Evolutionary conservation across 768 basidiomycete genomes (phyloP).

Genomic region (Collybia sordida): DNA sequence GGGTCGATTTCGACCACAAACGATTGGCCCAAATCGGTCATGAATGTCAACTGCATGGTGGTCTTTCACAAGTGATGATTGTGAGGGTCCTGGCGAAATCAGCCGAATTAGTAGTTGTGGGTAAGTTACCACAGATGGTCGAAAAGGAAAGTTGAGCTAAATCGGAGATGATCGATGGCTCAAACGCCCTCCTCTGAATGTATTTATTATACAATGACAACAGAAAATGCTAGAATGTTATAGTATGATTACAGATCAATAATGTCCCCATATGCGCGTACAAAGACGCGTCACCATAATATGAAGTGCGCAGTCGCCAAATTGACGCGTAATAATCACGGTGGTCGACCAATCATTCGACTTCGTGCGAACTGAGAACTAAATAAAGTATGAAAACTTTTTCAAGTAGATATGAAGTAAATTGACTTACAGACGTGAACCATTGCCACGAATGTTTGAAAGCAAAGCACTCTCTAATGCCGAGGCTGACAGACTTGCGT

Average conservation of each 20-base stretch:
- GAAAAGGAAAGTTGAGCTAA: too few species aligned
- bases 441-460: constrained; percentile 68
- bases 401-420: neutral
- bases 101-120: too few species aligned
- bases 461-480: constrained; percentile 78
- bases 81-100: too few species aligned
- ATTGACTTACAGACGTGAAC: constrained; percentile 67
- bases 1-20: constrained; percentile 84
- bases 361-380: constrained; percentile 40
- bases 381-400: neutral
- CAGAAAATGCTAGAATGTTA: constrained; percentile 17
- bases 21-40: constrained; percentile 63
- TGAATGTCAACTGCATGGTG: constrained; percentile 71
- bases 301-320: neutral
- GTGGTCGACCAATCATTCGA: constrained; percentile 29
- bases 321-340: constrained; percentile 2
- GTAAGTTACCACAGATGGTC: too few species aligned
- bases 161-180: too few species aligned
- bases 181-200: too few species aligned
- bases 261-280: constrained; percentile 12
- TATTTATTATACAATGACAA: constrained; percentile 3
- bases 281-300: constrained; percentile 8
- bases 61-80: constrained; percentile 7
- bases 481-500: constrained; percentile 74
- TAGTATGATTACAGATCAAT: constrained; percentile 14